Evolutionary conservation across 345 rosid species (phyloP), one percentile per base, ranked within the genome.

Genomic region (Lumnitzera littorea): DNA sequence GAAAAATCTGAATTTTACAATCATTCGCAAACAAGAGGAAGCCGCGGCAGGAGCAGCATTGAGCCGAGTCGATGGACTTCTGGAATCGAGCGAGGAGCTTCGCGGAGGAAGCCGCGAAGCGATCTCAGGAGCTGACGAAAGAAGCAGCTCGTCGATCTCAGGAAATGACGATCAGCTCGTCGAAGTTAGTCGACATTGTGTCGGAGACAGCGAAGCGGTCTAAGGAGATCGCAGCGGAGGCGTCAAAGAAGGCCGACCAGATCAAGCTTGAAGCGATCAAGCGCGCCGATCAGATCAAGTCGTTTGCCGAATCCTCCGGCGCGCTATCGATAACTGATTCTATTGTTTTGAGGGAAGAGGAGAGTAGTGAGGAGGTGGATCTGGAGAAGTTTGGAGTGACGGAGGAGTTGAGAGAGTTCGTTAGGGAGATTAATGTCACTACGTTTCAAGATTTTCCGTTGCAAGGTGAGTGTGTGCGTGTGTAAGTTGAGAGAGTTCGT

Each of bases 391-490:
- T 79, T 66, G 90, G 85, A 9, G 65, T 82, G 47, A 72, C 78
- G 14, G 84, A 84, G 41, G 85, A 82, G 66, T 64, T 84, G 67
- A 70, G 82, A 53, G 91, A 82, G 60, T 85, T 85, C 58, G 75
- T 82, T 4, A 76, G 64, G 67, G 85, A 70, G 43, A 70, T 85
- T 59, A 78, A 77, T 60, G 15, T 66, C 4, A 78, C 63, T 67
- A 82, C 87, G 12, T 85, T 85, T 66, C 70, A 63, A 55, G 82
- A 85, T 67, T 85, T 85, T 63, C 85, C 87, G 8, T 57, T 85
- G 1, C 58, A 67, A 65, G 91, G 91, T 82, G 53, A 47, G 2
- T 13, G 27, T 4, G 7, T 6, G 7, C 20, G 20, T 20, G 20
- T 20, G 20, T 20, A 20, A 20, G 20, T 20, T 20, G 20, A 20